Percentiles rank a stretch among this genome's conserved stretches.
Evolutionary conservation across 805 yeast genomes (phyloP).

Genomic region (Yamadazyma ubonensis): DNA sequence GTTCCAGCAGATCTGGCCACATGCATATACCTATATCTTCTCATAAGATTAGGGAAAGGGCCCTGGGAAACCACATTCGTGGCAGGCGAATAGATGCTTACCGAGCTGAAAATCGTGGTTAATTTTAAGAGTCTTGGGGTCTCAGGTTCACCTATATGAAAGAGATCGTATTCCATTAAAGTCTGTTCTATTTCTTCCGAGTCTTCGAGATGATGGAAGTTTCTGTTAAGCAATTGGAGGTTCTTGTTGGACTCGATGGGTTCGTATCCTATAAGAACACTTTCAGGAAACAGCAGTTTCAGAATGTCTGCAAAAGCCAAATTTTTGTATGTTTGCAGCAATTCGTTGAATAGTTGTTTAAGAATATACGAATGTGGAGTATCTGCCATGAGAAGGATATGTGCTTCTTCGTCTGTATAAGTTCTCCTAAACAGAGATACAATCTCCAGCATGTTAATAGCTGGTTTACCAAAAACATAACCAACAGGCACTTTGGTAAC

Average conservation of each 20-base stretch:
- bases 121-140: constrained; percentile 76
- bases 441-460: constrained; percentile 43
- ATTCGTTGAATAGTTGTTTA: constrained; percentile 31
- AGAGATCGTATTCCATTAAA: constrained; percentile 50
- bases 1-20: constrained; percentile 90
- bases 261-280: constrained; percentile 44
- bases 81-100: constrained; percentile 50
- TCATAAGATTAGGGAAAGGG: constrained; percentile 77
- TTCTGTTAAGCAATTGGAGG: constrained; percentile 15
- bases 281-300: constrained; percentile 25
- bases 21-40: constrained; percentile 83
- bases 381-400: constrained; percentile 75
- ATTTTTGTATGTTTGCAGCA: constrained; percentile 32
- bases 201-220: constrained; percentile 12
- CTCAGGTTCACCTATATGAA: constrained; percentile 73
- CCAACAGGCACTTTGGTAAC: constrained; percentile 70
- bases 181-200: constrained; percentile 18
- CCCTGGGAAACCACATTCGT: constrained; percentile 41
- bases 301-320: constrained; percentile 34
- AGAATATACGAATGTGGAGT: constrained; percentile 60
- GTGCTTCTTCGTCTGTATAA: constrained; percentile 42
- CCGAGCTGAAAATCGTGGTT: constrained; percentile 63
- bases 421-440: constrained; percentile 39
- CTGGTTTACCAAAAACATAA: constrained; percentile 75
- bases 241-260: constrained; percentile 16